Evolutionary conservation across 2,329 filamentous ascomycete genomes (phyloP).

Genomic region (Chrysoporthe austroafricana): DNA sequence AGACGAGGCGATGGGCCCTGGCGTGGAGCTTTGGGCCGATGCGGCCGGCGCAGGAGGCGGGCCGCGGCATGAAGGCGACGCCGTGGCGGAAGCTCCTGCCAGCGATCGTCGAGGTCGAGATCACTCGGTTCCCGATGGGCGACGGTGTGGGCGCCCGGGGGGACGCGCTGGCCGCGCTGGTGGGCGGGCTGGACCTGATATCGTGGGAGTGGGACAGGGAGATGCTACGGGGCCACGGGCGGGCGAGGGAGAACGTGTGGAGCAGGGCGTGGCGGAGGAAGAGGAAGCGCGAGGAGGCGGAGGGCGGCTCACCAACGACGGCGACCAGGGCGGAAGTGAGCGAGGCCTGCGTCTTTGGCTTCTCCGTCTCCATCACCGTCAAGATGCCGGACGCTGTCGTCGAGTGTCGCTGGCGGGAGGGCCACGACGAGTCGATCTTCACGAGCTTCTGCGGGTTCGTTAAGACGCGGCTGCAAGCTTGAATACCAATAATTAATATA

Average conservation of each 20-base stretch:
- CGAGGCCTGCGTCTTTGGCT: slow-evolving; percentile 56
- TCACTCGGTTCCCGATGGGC: slow-evolving; percentile 50
- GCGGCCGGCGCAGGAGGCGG: slow-evolving; percentile 59
- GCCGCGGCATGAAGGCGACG: slow-evolving; percentile 48
- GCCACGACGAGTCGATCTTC: slow-evolving; percentile 73
- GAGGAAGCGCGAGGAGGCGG: slow-evolving; percentile 44
- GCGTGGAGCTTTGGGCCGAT: slow-evolving; percentile 80
- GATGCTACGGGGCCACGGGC: slow-evolving; percentile 61
- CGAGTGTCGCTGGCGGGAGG: slow-evolving; percentile 73
- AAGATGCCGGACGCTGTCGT: slow-evolving; percentile 49
- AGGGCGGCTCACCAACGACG: slow-evolving; percentile 14
- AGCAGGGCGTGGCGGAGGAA: slow-evolving; percentile 72
- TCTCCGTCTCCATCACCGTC: slow-evolving; percentile 56
- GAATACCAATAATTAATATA: not conserved
- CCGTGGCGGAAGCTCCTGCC: slow-evolving; percentile 51
- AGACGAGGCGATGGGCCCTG: slow-evolving; percentile 84
- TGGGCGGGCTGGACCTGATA: slow-evolving; percentile 60
- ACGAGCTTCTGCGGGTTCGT: slow-evolving; percentile 88
- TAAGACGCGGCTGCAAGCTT: slow-evolving; percentile 53
- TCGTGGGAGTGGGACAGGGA: slow-evolving; percentile 66
- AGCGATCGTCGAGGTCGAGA: slow-evolving; percentile 42
- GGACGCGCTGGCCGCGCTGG: slow-evolving; percentile 44
- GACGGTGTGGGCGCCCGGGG: slow-evolving; percentile 45
- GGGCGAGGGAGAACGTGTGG: slow-evolving; percentile 76
- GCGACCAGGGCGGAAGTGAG: slow-evolving; percentile 29